These are phyloP conservation scores for Plasmodium inui DNA, from an alignment of 169 alveolate species.

Conservation along the genomic window DNA sequence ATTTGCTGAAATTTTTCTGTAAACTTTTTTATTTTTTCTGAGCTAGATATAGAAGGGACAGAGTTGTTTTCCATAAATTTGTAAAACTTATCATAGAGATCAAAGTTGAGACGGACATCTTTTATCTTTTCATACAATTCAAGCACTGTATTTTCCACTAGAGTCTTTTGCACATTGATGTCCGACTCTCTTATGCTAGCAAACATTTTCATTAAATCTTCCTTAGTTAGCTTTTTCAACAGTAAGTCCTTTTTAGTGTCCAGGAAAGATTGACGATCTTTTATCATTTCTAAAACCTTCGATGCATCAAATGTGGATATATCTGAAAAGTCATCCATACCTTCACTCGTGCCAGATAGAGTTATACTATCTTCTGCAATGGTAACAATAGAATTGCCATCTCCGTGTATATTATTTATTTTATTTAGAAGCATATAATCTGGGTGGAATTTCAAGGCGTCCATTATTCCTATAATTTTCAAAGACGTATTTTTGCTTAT, in stretches of 20 bases:
- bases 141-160: constrained; percentile 32
- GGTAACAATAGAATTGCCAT: not conserved
- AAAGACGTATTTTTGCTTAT: constrained; percentile 69
- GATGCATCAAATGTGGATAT: constrained; percentile 44
- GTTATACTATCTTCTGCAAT: not conserved
- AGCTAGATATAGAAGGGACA: constrained; percentile 42
- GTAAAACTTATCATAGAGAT: constrained; percentile 62
- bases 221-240: constrained; percentile 36
- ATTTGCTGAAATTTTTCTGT: constrained; percentile 38
- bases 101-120: constrained; percentile 23
- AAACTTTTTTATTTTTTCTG: constrained; percentile 60
- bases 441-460: constrained; percentile 73
- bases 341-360: not conserved
- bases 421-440: constrained; percentile 70
- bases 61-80: constrained; percentile 59
- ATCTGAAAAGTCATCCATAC: not conserved
- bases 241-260: constrained; percentile 45
- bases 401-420: constrained; percentile 32
- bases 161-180: not conserved
- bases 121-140: constrained; percentile 60
- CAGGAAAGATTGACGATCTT: constrained; percentile 42
- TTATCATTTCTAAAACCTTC: constrained; percentile 57
- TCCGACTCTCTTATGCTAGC: constrained; percentile 23
- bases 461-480: constrained; percentile 74
- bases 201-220: constrained; percentile 67